Conservation (phyloP, 208 protist species). For the Herpetomonas tarakana region DNA sequence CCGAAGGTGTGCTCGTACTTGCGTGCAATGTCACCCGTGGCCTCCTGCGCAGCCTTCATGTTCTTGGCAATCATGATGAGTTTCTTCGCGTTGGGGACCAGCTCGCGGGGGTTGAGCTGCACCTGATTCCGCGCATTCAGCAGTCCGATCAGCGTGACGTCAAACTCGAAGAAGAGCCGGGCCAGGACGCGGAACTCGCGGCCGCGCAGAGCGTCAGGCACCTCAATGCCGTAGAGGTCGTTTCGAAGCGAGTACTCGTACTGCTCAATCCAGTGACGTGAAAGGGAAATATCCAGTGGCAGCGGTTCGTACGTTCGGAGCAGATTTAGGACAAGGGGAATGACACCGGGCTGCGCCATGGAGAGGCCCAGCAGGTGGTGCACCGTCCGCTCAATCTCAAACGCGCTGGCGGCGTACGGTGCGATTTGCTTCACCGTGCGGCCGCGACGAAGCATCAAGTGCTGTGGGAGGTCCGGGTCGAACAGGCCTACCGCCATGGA, state of each 20-base stretch:
- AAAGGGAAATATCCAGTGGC: conserved; percentile 39
- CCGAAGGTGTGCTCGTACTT: conserved; percentile 43
- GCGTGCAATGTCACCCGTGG: conserved; percentile 36
- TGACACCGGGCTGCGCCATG: conserved; percentile 62
- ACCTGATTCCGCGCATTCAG: conserved; percentile 47
- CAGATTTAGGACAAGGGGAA: conserved; percentile 78
- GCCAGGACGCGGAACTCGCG: conserved; percentile 53
- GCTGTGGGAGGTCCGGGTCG: conserved; percentile 69
- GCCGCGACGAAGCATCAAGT: conserved; percentile 67
- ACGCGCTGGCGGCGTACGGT: conserved; percentile 56
- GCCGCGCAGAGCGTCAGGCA: conserved; percentile 54
- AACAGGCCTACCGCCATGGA: conserved; percentile 59
- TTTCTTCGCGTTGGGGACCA: conserved; percentile 52
- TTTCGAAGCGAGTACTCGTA: conserved; percentile 84
- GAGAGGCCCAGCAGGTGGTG: conserved; percentile 73
- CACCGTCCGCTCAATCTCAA: conserved; percentile 68
- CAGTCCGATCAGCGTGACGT: conserved; percentile 73
- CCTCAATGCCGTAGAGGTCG: conserved; percentile 60
- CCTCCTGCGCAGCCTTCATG: conserved; percentile 38
- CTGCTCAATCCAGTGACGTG: conserved; percentile 67
- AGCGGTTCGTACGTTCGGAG: conserved; percentile 77
- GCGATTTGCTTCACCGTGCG: conserved; percentile 53
- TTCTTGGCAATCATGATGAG: conserved; percentile 67
- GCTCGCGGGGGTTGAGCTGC: conserved; percentile 58
- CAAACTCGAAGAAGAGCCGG: conserved; percentile 45